Evolutionary conservation across 2,329 filamentous ascomycete species (phyloP), one percentile per base, ranked within the genome.

Genomic region (Trichoderma endophyticum): DNA sequence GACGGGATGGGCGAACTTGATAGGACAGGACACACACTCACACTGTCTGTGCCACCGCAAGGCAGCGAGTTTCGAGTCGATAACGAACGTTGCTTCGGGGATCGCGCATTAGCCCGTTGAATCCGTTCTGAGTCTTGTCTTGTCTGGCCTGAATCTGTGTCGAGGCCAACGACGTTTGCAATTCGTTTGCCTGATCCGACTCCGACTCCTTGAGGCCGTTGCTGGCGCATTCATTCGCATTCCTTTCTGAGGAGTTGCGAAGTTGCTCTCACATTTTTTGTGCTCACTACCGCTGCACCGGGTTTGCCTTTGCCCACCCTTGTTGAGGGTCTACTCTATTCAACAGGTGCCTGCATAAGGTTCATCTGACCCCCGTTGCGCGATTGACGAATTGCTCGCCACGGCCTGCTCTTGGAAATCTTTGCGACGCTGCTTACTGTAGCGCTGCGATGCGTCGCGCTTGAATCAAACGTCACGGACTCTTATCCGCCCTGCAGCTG

Each of bases 51-150:
- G 57, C 68, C 60, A 70, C 68, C 60, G 26, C 68, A 71, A 71
- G 68, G 68, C 68, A 57, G 61, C 68, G 43, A 71, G 60, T 63
- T 71, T 64, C 59, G 36, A 28, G 26, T 71, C 68, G 68, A 71
- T 64, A 63, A 63, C 59, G 48, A 57, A 21, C 60, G 36, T 43
- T 34, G 51, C 60, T 51, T 32, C 34, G 68, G 28, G 36, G 21
- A 43, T 61, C 66, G 57, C 57, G 59, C 67, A 62, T 48, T 36
- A 34, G 66, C 67, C 32, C 51, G 28, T 11, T 36, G 28, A 21
- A 60, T 61, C 56, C 43, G 36, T 28, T 9, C 18, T 4, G 65
- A 15, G 65, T 24, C 21, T 24, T 54, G 48, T 24, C 48, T 51
- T 48, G 43, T 48, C n/a, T 51, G 43, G 15, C 39, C 11, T 24